These are phyloP conservation scores for Vigna angularis DNA, from an alignment of 306 rosid species.

Conservation along the genomic window DNA sequence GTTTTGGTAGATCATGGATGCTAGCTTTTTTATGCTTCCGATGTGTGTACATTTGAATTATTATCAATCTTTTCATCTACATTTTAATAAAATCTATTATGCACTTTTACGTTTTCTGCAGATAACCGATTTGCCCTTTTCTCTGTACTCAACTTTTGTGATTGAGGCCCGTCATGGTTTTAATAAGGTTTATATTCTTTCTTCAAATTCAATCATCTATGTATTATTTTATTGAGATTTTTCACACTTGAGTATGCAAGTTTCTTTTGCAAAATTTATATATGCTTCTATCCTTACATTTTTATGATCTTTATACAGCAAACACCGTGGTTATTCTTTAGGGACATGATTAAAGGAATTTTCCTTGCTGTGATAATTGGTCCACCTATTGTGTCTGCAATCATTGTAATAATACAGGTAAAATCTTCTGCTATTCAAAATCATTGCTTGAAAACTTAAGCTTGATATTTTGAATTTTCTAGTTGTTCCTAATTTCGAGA, in stretches of 20 bases:
- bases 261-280: slow-evolving; percentile 20
- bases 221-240: slow-evolving; percentile 24
- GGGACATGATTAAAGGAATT: slow-evolving; percentile 90
- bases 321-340: slow-evolving; percentile 90
- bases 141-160: slow-evolving; percentile 96
- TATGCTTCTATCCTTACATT: slow-evolving; percentile 39
- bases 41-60: slow-evolving; percentile 12
- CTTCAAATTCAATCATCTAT: slow-evolving; percentile 9
- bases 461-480: slow-evolving; percentile 21
- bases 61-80: slow-evolving; percentile 16
- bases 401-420: slow-evolving; percentile 90
- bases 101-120: slow-evolving; percentile 58
- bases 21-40: slow-evolving; percentile 19
- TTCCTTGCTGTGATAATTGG: slow-evolving; percentile 71
- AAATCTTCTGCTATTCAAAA: slow-evolving; percentile 25
- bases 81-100: slow-evolving; percentile 38
- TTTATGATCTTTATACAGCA: slow-evolving; percentile 66
- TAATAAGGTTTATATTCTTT: slow-evolving; percentile 69
- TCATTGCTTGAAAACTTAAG: slow-evolving; percentile 21
- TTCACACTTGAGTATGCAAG: slow-evolving; percentile 11
- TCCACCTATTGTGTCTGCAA: slow-evolving; percentile 93
- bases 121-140: slow-evolving; percentile 92
- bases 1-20: slow-evolving; percentile 19
- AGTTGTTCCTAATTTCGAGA: slow-evolving; percentile 20
- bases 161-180: slow-evolving; percentile 96